Conservation (phyloP, 768 basidiomycete genomes). For the Lanmaoa rubissima region DNA sequence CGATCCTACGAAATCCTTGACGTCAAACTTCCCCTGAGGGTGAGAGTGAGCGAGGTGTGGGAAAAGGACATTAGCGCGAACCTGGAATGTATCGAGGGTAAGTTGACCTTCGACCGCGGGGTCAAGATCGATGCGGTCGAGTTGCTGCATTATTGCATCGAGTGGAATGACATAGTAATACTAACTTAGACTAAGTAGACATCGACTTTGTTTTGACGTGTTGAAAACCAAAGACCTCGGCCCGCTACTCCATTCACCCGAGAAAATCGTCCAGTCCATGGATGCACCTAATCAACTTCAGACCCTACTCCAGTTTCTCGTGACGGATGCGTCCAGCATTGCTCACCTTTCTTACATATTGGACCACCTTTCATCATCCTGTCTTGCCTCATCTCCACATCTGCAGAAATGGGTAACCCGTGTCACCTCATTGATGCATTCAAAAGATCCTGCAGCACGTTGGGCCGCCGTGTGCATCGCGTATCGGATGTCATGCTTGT, state of each 20-base stretch:
- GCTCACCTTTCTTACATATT: slow-evolving; percentile 60
- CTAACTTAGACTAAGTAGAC: background rate
- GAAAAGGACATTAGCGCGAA: slow-evolving; percentile 18
- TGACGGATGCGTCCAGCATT: slow-evolving; percentile 62
- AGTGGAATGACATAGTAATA: background rate
- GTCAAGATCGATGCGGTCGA: slow-evolving; percentile 40
- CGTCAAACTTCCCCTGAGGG: slow-evolving; percentile 81
- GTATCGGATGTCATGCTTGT: slow-evolving; percentile 57
- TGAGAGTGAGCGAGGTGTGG: slow-evolving; percentile 7
- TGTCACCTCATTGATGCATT: slow-evolving; percentile 69
- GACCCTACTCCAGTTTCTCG: slow-evolving; percentile 63
- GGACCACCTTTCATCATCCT: slow-evolving; percentile 48
- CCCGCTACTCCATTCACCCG: background rate
- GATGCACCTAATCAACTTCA: slow-evolving; percentile 55
- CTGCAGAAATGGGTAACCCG: slow-evolving; percentile 75
- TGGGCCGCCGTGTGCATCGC: slow-evolving; percentile 83
- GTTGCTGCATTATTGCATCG: slow-evolving; percentile 24
- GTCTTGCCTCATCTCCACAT: slow-evolving; percentile 61
- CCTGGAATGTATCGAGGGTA: slow-evolving; percentile 55
- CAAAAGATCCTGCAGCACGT: slow-evolving; percentile 71
- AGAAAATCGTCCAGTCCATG: slow-evolving; percentile 32
- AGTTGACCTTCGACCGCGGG: slow-evolving; percentile 53
- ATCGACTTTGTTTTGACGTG: slow-evolving; percentile 29
- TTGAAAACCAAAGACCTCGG: slow-evolving; percentile 27
- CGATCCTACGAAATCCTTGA: slow-evolving; percentile 83